phyloP scores from a whole-genome alignment of 2,329 filamentous ascomycete species.

The Colletotrichum noveboracense region DNA sequence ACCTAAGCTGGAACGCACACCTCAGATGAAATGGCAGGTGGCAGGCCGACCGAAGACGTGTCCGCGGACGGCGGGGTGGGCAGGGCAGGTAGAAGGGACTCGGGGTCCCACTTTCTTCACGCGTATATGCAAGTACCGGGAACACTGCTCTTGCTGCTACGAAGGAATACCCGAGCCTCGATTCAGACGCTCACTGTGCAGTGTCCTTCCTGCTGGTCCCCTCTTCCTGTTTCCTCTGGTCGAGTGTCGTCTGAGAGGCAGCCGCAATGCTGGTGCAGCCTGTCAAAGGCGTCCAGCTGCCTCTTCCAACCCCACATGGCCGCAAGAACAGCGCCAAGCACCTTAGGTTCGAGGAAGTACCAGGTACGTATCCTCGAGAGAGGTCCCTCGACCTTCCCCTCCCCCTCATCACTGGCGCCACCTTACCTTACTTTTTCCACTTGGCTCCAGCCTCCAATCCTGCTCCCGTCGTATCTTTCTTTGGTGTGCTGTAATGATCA shows the following conservation, averaged over 20 bases:
- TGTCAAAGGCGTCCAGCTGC: constrained; percentile 13
- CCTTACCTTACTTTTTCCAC: constrained; percentile 12
- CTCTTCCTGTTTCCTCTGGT: neutral
- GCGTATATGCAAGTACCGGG: neutral
- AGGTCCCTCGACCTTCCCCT: neutral
- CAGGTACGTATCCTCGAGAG: neutral
- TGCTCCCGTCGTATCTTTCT: neutral
- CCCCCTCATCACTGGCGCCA: neutral
- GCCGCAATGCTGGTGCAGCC: neutral
- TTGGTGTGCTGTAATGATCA: neutral
- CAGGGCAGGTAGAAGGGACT: neutral
- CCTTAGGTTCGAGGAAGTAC: neutral
- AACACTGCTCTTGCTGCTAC: neutral
- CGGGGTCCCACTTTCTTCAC: neutral
- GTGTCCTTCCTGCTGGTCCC: neutral
- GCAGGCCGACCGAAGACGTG: constrained; percentile 6
- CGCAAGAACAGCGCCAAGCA: neutral
- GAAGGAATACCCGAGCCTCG: neutral
- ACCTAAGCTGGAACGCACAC: neutral
- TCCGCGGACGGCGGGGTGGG: neutral
- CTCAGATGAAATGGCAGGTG: constrained; percentile 20
- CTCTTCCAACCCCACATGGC: constrained; percentile 2
- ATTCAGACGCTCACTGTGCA: neutral
- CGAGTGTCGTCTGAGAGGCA: neutral
- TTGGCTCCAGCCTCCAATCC: neutral